Evolutionary conservation across 169 alveolate genomes (phyloP).

Genomic region (Blepharisma undulans): DNA sequence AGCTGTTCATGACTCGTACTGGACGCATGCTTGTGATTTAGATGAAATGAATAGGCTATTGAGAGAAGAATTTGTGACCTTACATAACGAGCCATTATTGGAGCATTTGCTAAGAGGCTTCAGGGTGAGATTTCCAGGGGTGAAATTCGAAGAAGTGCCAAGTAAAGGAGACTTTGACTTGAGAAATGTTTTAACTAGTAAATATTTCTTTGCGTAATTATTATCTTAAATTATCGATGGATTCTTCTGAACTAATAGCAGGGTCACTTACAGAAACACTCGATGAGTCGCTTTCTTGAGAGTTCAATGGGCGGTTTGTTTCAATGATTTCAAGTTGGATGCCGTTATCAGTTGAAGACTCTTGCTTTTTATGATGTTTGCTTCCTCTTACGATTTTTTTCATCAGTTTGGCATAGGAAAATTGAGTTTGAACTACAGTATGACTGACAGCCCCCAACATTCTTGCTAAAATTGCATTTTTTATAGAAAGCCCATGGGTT

Average conservation of each 20-base stretch:
- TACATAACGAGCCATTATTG: slow-evolving; percentile 90
- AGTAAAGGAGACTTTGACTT: slow-evolving; percentile 74
- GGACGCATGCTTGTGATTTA: slow-evolving; percentile 95
- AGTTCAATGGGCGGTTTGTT: background rate
- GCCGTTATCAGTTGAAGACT: background rate
- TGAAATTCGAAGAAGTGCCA: slow-evolving; percentile 71
- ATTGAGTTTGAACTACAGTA: background rate
- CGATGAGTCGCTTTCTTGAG: background rate
- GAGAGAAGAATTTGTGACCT: slow-evolving; percentile 89
- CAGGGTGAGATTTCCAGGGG: slow-evolving; percentile 73
- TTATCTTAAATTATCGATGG: background rate
- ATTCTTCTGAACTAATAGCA: background rate
- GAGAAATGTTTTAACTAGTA: slow-evolving; percentile 58
- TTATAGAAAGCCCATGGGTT: background rate
- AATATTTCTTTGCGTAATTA: slow-evolving; percentile 66
- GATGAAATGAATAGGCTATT: slow-evolving; percentile 86
- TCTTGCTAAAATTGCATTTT: background rate
- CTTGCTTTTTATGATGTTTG: background rate
- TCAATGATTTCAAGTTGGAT: background rate
- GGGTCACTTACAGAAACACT: background rate
- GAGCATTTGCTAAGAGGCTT: slow-evolving; percentile 85
- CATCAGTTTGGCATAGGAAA: background rate
- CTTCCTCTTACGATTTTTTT: background rate
- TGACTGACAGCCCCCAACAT: background rate
- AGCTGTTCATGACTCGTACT: slow-evolving; percentile 96